Conservation (phyloP, 768 basidiomycete genomes). For the Mycena leptocephala region DNA sequence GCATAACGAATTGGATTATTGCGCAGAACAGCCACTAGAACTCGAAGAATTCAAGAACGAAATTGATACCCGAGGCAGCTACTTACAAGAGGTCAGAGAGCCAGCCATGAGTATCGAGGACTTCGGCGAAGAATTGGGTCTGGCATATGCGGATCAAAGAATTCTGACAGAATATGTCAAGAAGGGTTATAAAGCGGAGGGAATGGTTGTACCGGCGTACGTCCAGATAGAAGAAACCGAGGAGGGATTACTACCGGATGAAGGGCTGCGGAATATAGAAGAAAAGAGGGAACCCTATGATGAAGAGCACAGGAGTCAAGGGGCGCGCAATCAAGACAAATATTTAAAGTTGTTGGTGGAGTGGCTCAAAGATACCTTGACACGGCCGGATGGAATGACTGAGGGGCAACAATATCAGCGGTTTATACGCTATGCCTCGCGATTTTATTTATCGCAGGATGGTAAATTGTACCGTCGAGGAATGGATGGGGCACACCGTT, state of each 20-base stretch:
- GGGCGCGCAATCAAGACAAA: conserved; percentile 11
- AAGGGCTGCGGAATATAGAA: conserved; percentile 1
- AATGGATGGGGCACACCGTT: not conserved
- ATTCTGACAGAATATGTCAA: not conserved
- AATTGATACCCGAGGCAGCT: not conserved
- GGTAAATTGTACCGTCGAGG: conserved; percentile 13
- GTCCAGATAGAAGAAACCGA: not conserved
- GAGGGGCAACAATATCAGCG: not conserved
- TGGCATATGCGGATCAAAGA: not conserved
- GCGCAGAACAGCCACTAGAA: not conserved
- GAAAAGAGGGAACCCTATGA: conserved; percentile 9
- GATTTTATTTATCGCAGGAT: conserved; percentile 1
- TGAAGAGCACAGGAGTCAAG: conserved; percentile 15
- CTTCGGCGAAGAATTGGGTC: not conserved
- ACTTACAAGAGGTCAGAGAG: not conserved
- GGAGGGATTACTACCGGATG: not conserved
- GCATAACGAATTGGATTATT: not conserved
- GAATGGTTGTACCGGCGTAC: conserved; percentile 7
- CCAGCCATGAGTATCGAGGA: not conserved
- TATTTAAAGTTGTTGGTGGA: not conserved
- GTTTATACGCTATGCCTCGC: not conserved
- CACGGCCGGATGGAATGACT: not conserved
- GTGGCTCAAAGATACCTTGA: conserved; percentile 19
- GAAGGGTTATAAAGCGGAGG: not conserved
- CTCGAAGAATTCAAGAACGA: not conserved